phyloP scores from a whole-genome alignment of 805 yeast species.

The Zygoascus bituminiphila region DNA sequence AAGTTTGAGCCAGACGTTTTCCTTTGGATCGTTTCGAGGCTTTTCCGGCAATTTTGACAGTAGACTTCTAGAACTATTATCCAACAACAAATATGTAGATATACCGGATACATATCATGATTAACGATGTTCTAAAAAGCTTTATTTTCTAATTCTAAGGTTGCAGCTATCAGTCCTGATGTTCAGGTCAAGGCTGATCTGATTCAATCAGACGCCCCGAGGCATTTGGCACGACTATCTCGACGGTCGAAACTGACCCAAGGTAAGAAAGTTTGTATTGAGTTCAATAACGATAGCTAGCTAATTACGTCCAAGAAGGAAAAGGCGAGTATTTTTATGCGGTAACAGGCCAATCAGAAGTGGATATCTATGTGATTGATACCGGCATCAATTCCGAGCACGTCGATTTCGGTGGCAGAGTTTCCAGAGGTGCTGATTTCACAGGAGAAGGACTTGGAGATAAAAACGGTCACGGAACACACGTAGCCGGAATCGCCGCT shows the following conservation, averaged over 20 bases:
- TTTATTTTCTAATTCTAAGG: slow-evolving; percentile 21
- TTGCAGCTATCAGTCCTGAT: slow-evolving; percentile 65
- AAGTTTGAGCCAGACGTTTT: slow-evolving; percentile 42
- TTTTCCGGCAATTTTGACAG: slow-evolving; percentile 54
- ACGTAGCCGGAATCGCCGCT: slow-evolving; percentile 84
- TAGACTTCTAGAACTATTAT: slow-evolving; percentile 37
- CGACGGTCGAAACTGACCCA: slow-evolving; percentile 21
- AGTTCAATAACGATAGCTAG: background rate
- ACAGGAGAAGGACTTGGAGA: slow-evolving; percentile 51
- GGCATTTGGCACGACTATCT: slow-evolving; percentile 33
- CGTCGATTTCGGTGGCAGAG: slow-evolving; percentile 39
- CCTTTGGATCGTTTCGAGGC: slow-evolving; percentile 66
- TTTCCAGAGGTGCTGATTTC: slow-evolving; percentile 37
- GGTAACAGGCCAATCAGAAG: slow-evolving; percentile 42
- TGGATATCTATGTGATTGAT: slow-evolving; percentile 72
- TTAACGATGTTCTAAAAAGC: background rate
- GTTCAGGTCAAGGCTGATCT: slow-evolving; percentile 48
- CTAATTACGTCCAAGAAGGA: background rate
- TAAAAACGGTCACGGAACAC: slow-evolving; percentile 82
- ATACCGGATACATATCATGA: background rate
- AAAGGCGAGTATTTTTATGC: slow-evolving; percentile 17
- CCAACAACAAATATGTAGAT: slow-evolving; percentile 16
- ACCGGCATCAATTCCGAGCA: slow-evolving; percentile 52
- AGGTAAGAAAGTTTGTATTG: too few relatives aligned
- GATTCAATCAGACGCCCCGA: slow-evolving; percentile 44